Evolutionary conservation across 106 monocot genomes (phyloP).

Genomic region (Acorus calamus): DNA sequence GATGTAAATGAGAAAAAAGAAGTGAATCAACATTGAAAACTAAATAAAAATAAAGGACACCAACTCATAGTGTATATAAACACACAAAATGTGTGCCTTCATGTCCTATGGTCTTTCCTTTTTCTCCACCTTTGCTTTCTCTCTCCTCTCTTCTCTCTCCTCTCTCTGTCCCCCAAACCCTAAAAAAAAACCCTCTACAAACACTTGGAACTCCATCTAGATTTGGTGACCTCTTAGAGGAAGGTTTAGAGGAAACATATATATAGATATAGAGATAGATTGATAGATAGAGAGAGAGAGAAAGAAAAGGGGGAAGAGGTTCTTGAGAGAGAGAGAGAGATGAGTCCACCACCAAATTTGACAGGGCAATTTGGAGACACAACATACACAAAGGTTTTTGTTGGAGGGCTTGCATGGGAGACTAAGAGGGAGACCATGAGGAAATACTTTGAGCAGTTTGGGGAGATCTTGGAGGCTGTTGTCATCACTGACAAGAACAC

Average conservation of each 20-base stretch:
- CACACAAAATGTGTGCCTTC: too few relatives aligned
- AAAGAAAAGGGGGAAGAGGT: conserved; percentile 1
- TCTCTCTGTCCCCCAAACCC: conserved; percentile 10
- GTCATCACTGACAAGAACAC: conserved; percentile 95
- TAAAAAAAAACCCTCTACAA: background rate
- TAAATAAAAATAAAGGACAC: too few relatives aligned
- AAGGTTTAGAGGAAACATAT: background rate
- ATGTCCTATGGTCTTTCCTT: background rate
- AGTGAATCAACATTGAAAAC: too few relatives aligned
- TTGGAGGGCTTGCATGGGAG: conserved; percentile 91
- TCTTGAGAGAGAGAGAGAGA: conserved; percentile 2
- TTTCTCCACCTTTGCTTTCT: background rate
- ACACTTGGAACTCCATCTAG: background rate
- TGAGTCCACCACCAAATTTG: conserved; percentile 42
- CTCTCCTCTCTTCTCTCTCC: conserved; percentile 3
- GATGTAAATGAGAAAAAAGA: too few relatives aligned
- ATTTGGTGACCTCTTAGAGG: background rate
- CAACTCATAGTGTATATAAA: too few relatives aligned
- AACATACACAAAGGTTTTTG: conserved; percentile 90
- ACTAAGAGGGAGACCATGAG: conserved; percentile 86
- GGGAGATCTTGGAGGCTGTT: conserved; percentile 89
- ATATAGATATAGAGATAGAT: background rate
- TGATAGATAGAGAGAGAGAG: background rate
- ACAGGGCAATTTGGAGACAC: conserved; percentile 68
- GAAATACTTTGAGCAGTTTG: conserved; percentile 95